A percentile compares a stretch with the other conserved stretches of the same genome.
phyloP scores from a whole-genome alignment of 352 stramenopile species.

The Blastocystis sp. region DNA sequence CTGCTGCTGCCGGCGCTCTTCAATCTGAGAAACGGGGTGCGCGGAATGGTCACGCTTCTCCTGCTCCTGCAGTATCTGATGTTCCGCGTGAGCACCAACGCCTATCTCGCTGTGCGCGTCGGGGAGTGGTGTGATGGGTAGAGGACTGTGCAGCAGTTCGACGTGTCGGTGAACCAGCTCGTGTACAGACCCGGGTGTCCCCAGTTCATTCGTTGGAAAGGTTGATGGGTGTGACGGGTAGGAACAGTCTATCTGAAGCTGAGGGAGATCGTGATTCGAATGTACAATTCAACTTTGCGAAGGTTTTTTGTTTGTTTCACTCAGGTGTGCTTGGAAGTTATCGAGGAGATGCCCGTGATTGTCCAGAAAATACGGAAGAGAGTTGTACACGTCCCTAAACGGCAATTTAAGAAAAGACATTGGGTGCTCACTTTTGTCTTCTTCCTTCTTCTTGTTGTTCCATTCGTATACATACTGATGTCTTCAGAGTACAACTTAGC shows the following conservation, averaged over 20 bases:
- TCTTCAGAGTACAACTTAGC: not conserved
- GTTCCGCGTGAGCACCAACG: not conserved
- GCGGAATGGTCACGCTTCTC: not conserved
- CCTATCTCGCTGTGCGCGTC: not conserved
- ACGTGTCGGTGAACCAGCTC: not conserved
- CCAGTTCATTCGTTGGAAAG: not conserved
- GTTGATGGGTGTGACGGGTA: not conserved
- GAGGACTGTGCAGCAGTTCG: not conserved
- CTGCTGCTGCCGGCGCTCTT: not conserved
- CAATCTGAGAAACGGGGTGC: not conserved
- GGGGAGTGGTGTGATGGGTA: not conserved
- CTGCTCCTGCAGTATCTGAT: slow-evolving; percentile 18
- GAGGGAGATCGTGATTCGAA: not conserved
- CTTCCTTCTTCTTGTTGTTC: not conserved
- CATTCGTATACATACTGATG: not conserved
- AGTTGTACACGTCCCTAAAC: not conserved
- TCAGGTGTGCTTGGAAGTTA: not conserved
- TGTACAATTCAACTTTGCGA: not conserved
- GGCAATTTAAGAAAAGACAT: not conserved
- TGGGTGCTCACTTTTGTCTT: not conserved
- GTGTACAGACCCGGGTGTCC: slow-evolving; percentile 24
- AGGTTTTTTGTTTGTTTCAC: not conserved
- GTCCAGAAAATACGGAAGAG: not conserved
- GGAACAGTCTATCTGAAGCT: not conserved
- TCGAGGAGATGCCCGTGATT: not conserved